Conservation (phyloP, 202 grass and related monocot genomes). For the Carex arenaria region DNA sequence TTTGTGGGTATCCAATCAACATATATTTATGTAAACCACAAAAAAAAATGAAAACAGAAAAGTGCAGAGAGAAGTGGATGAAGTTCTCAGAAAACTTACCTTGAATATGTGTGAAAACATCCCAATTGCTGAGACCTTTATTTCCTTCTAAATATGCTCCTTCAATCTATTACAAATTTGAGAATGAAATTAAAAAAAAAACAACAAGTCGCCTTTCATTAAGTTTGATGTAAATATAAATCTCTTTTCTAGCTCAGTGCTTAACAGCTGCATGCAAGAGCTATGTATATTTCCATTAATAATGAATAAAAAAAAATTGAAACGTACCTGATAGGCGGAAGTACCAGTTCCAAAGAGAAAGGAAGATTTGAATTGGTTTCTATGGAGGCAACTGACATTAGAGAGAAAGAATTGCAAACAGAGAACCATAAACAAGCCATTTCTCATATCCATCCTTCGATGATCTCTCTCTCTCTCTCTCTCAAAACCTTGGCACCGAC, state of each 20-base stretch:
- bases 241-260: not conserved
- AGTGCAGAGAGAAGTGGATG: too few species aligned
- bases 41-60: too few species aligned
- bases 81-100: too few species aligned
- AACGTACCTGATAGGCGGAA: slow-evolving; percentile 51
- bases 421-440: slow-evolving; percentile 7
- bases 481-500: not conserved
- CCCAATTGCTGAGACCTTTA: too few species aligned
- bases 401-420: not conserved
- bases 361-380: slow-evolving; percentile 32
- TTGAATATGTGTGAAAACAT: too few species aligned
- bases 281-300: not conserved
- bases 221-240: not conserved
- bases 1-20: too few species aligned
- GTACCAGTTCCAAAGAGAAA: slow-evolving; percentile 60
- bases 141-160: too few species aligned
- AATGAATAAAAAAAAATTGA: too few species aligned
- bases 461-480: too few species aligned
- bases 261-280: not conserved
- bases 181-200: not conserved
- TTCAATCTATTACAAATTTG: too few species aligned
- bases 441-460: slow-evolving; percentile 2
- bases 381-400: not conserved
- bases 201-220: not conserved
- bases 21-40: too few species aligned